Percentiles rank a stretch among this genome's conserved stretches.
phyloP scores from a whole-genome alignment of 306 rosid genomes.

The Cucurbita moschata region DNA sequence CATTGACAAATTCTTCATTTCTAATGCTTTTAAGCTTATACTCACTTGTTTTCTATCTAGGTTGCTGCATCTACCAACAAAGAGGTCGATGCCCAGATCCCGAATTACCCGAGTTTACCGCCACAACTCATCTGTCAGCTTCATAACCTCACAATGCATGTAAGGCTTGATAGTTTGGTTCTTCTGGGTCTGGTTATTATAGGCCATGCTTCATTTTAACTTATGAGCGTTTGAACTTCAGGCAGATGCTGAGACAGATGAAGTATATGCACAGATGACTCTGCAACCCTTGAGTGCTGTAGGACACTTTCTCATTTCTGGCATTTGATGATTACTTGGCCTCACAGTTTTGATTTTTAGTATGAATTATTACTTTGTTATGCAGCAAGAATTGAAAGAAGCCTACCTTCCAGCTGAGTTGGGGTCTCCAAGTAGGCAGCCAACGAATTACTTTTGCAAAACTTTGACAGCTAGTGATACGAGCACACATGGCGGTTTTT shows the following conservation, averaged over 20 bases:
- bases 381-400: constrained; percentile 93
- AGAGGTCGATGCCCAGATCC: constrained; percentile 83
- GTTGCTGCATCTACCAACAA: constrained; percentile 92
- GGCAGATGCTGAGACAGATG: constrained; percentile 91
- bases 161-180: constrained; percentile 23
- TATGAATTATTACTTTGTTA: neutral
- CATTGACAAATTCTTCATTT: neutral
- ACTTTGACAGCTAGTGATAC: constrained; percentile 99
- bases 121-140: constrained; percentile 96
- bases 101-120: constrained; percentile 80
- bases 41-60: constrained; percentile 18
- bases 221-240: constrained; percentile 21
- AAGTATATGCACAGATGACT: constrained; percentile 96
- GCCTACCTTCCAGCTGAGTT: constrained; percentile 83
- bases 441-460: constrained; percentile 90
- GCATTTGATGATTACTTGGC: constrained; percentile 1
- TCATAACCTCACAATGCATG: constrained; percentile 96
- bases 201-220: constrained; percentile 1
- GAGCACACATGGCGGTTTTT: constrained; percentile 98
- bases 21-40: neutral
- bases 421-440: constrained; percentile 83
- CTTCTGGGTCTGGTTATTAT: neutral
- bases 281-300: constrained; percentile 85
- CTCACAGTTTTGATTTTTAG: neutral
- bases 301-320: constrained; percentile 10